Evolutionary conservation across 495 filamentous ascomycete genomes (phyloP), one percentile per base, ranked within the genome.

Genomic region (Xylaria flabelliformis): DNA sequence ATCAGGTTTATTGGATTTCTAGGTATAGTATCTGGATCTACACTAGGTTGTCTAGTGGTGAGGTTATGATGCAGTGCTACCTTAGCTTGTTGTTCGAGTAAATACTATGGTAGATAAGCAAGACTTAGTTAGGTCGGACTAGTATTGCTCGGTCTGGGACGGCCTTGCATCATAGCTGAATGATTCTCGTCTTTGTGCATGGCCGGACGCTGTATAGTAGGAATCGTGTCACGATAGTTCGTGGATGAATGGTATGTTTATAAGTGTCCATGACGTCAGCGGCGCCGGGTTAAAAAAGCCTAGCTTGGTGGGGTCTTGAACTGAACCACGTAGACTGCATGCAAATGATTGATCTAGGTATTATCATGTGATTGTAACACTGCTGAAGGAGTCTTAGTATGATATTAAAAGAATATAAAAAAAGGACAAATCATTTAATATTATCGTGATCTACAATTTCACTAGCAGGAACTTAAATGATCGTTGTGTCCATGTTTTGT

Each of bases 181-280:
- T 24, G 50, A 51, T 34, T 55, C 10, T 29, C 34, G 50, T 56
- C 65, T 67, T 56, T 67, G 65, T 67, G 44, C 64, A 51, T 46
- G 63, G 41, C 63, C 63, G 24, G 42, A 3, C 42, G 24, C 17
- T 19, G 29, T 24, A 6, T 9, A 36, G 46, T 53, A 53, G 46
- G 44, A 19, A 32, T 17, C 21, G 24, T 36, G 26, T 53, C 26
- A 39, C 64, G 42, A 53, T 64, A 21, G 10, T n/a, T 36, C 15
- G 64, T 53, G 32, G 9, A 2, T 39, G 46, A 26, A n/a, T 53
- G 21, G 42, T 12, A 65, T 34, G 36, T 3, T 13, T 55, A 34
- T 29, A 55, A 1, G 65, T 70, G 42, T 56, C 59, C n/a, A 71
- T 71, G 69, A 71, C 69, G 69, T 71, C 69, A 71, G 59, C 48